Percentiles rank a stretch among this genome's conserved stretches.
Evolutionary conservation across 129 eudicot species (phyloP).

Genomic region (Centaurea solstitialis): DNA sequence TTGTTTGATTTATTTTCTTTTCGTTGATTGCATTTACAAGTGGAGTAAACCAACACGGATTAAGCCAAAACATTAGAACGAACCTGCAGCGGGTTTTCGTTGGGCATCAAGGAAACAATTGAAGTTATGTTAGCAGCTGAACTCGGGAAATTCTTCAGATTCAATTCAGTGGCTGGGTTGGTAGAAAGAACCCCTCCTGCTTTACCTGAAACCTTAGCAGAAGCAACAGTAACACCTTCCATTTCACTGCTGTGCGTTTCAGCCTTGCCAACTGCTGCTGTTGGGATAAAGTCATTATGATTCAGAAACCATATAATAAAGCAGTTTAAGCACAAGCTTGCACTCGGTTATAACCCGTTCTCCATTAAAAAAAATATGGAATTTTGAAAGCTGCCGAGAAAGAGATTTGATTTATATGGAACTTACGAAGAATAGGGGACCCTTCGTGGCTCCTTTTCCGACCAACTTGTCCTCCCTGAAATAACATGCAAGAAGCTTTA

Average conservation of each 20-base stretch:
- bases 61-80: neutral
- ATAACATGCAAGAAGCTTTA: constrained; percentile 20
- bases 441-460: constrained; percentile 76
- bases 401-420: neutral
- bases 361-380: neutral
- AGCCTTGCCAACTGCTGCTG: constrained; percentile 50
- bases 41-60: neutral
- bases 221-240: constrained; percentile 30
- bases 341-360: neutral
- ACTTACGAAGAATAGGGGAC: constrained; percentile 60
- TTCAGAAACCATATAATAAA: neutral
- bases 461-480: constrained; percentile 53
- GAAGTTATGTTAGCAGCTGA: constrained; percentile 29
- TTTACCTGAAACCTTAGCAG: constrained; percentile 41
- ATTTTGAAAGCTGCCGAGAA: neutral
- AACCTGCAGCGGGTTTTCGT: constrained; percentile 1
- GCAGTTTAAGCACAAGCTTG: neutral
- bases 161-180: constrained; percentile 41
- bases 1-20: neutral
- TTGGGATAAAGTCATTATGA: neutral
- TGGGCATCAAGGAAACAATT: constrained; percentile 31
- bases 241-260: constrained; percentile 33
- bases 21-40: neutral
- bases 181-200: constrained; percentile 36
- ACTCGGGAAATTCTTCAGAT: constrained; percentile 45